phyloP scores from a whole-genome alignment of 2,329 filamentous ascomycete genomes.

The Stromatinia cepivora region DNA sequence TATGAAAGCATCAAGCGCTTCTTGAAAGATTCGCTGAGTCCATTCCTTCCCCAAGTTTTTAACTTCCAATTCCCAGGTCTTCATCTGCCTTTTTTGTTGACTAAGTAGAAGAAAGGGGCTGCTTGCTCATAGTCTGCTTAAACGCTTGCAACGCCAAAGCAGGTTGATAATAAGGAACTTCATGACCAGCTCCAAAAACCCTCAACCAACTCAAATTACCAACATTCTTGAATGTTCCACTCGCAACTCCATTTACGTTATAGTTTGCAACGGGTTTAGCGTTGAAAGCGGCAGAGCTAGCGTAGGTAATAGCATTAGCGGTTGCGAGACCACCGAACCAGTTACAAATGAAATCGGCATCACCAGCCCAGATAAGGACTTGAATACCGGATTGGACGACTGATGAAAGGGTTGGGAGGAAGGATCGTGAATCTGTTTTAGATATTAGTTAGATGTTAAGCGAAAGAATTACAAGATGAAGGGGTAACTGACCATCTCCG shows the following conservation, averaged over 20 bases:
- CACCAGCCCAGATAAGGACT: constrained; percentile 53
- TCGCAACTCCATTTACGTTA: constrained; percentile 49
- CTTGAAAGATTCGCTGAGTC: too few relatives aligned
- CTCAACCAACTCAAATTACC: constrained; percentile 52
- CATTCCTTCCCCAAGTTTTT: too few relatives aligned
- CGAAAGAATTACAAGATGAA: constrained; percentile 20
- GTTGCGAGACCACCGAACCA: constrained; percentile 53
- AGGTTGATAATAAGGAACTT: constrained; percentile 43
- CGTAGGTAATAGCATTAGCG: constrained; percentile 49
- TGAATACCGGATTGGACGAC: constrained; percentile 51
- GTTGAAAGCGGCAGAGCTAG: constrained; percentile 45
- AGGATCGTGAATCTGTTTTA: constrained; percentile 44
- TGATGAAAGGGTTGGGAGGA: constrained; percentile 46
- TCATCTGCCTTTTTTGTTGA: too few relatives aligned
- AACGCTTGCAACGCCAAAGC: constrained; percentile 49
- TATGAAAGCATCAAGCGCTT: too few relatives aligned
- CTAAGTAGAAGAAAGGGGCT: constrained; percentile 42
- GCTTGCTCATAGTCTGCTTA: constrained; percentile 47
- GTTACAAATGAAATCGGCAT: constrained; percentile 60
- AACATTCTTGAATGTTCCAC: constrained; percentile 52
- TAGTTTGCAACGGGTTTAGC: constrained; percentile 45
- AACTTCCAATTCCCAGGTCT: too few relatives aligned
- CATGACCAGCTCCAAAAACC: constrained; percentile 50
- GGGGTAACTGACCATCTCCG: constrained; percentile 42
- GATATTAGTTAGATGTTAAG: background rate